phyloP scores from a whole-genome alignment of 1,284 basidiomycete genomes.

The Rhodofomes roseus region DNA sequence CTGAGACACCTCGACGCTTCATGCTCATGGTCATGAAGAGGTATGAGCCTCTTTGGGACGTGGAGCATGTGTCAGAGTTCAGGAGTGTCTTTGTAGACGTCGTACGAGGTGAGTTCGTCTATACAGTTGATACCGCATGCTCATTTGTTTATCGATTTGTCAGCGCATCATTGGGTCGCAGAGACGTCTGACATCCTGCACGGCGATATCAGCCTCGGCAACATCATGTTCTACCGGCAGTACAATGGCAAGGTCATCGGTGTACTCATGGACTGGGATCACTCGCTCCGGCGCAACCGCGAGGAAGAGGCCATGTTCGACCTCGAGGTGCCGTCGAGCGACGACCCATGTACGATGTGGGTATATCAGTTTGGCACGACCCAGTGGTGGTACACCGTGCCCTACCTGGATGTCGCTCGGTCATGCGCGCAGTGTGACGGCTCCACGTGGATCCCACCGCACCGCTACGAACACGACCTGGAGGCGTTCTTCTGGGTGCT shows the following conservation, averaged over 20 bases:
- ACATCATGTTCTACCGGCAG: constrained; percentile 22
- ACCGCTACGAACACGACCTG: constrained; percentile 9
- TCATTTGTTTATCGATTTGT: not conserved
- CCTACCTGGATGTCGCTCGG: not conserved
- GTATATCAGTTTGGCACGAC: not conserved
- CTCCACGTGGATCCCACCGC: not conserved
- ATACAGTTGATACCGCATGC: not conserved
- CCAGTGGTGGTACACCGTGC: not conserved
- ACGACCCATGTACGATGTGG: not conserved
- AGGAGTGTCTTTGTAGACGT: constrained; percentile 16
- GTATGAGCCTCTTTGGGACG: constrained; percentile 17
- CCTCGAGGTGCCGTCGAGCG: not conserved
- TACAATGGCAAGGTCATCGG: constrained; percentile 10
- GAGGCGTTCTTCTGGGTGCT: constrained; percentile 29
- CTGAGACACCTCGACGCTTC: not conserved
- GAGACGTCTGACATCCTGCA: constrained; percentile 12
- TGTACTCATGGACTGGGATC: constrained; percentile 25
- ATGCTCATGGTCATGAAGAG: constrained; percentile 9
- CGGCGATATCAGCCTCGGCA: constrained; percentile 24
- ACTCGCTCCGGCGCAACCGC: constrained; percentile 4
- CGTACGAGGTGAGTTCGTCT: not conserved
- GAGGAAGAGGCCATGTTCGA: not conserved
- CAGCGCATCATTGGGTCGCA: constrained; percentile 6
- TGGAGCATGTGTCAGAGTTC: constrained; percentile 17
- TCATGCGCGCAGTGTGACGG: not conserved